Evolutionary conservation across 2,329 filamentous ascomycete genomes (phyloP).

Genomic region (Aspergillus uvarum): DNA sequence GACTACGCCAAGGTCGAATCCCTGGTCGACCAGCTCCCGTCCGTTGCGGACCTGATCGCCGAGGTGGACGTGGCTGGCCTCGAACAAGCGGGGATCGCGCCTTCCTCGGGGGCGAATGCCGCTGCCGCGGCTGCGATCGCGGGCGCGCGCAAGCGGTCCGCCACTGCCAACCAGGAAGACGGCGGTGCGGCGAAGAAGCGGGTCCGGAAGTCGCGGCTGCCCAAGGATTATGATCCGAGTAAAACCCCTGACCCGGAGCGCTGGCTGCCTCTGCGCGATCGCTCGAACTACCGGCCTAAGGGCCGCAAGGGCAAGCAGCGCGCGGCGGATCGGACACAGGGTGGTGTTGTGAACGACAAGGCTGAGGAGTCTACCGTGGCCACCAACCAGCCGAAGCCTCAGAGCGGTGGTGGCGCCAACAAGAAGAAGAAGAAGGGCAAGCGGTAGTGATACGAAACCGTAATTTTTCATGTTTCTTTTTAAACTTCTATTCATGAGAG

Average conservation of each 20-base stretch:
- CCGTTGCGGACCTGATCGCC: constrained; percentile 42
- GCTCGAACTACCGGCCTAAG: constrained; percentile 85
- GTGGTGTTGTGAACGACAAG: constrained; percentile 74
- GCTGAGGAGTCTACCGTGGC: constrained; percentile 52
- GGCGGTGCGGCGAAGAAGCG: constrained; percentile 38
- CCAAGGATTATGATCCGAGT: constrained; percentile 61
- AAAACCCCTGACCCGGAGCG: constrained; percentile 86
- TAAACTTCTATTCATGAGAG: constrained; percentile 10
- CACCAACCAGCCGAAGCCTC: constrained; percentile 32
- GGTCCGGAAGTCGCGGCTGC: constrained; percentile 47
- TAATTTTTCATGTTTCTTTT: background rate
- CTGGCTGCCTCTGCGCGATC: constrained; percentile 87
- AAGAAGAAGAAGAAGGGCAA: constrained; percentile 57
- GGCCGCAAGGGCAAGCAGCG: constrained; percentile 90
- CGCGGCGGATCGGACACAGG: constrained; percentile 76
- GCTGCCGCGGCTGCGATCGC: constrained; percentile 34
- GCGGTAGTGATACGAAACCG: constrained; percentile 32
- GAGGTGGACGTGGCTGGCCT: constrained; percentile 46
- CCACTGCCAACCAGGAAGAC: constrained; percentile 33
- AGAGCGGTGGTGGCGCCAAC: constrained; percentile 38
- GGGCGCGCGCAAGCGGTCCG: constrained; percentile 40
- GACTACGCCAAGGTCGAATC: constrained; percentile 39
- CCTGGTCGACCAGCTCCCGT: constrained; percentile 40
- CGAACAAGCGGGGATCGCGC: constrained; percentile 46
- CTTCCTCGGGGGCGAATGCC: constrained; percentile 31